Evolutionary conservation across 2,329 filamentous ascomycete genomes (phyloP), one percentile per base, ranked within the genome.

Genomic region (Xylariaceae sp.): DNA sequence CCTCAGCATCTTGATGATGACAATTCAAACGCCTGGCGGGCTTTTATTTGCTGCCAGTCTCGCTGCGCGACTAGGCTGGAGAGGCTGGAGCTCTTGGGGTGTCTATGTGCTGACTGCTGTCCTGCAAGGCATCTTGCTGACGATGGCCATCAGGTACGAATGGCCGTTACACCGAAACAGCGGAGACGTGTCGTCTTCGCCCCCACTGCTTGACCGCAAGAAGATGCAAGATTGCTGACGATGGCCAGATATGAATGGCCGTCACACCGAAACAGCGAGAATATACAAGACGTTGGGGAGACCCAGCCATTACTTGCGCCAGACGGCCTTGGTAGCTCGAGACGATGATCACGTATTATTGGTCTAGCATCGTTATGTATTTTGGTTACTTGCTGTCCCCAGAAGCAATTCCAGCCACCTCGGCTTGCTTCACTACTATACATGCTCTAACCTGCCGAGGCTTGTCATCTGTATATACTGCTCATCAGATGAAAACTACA

Each of bases 1-100:
- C 69, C 74, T 99, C 63, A 96, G 90, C 66, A 94, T 99, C 53
- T 87, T 90, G 4, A 97, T 96, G 87, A 97, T 99, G 92, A 88
- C 88, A 68, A 96, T 99, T 32, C 94, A 99, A 71, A 96, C 92
- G 0, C 94, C 94, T 0, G 94, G 94, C 0, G 91, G 90, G 55
- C 86, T 96, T 62, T 74, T 99, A 6, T 97, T 95, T 73, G 91
- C 92, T 0, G 86, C 80, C 12, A 96, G 91, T 68, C 74, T 99
- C 41, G 90, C 86, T 47, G 83, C 82, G 7, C 81, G 94, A 43
- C 79, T 96, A 18, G 94, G 94, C 0, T 78, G 78, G 65, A 84
- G 80, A 32, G 92, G 92, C 0, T 99, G 94, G 94, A 96, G 92
- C 71, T 90, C 91, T 0, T 99, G 94, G 94, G 85, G 90, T 9